These are phyloP conservation scores for Cymbopogon citratus DNA, from an alignment of 176 grass and related monocot genomes.

Conservation along the genomic window DNA sequence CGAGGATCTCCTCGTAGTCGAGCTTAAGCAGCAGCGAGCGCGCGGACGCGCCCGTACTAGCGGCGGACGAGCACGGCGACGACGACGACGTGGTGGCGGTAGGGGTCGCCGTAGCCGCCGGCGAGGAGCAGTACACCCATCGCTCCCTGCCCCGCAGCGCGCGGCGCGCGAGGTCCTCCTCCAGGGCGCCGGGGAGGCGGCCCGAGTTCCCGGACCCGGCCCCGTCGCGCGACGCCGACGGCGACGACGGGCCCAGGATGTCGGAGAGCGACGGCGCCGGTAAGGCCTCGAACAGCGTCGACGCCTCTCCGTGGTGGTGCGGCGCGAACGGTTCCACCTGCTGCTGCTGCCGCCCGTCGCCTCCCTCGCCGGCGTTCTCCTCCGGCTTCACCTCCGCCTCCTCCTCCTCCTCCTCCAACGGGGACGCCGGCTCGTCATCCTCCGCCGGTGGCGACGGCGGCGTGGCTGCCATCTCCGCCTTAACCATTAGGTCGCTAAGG, in stretches of 20 bases:
- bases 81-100: not conserved
- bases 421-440: not conserved
- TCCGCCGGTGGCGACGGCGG: not conserved
- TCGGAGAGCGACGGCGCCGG: constrained; percentile 60
- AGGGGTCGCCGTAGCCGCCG: not conserved
- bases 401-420: not conserved
- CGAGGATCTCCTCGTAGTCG: constrained; percentile 80
- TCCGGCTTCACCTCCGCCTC: not conserved
- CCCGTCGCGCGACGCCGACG: constrained; percentile 23
- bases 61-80: constrained; percentile 48
- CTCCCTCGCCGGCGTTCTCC: not conserved
- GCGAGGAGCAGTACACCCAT: constrained; percentile 76
- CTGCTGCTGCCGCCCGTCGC: not conserved
- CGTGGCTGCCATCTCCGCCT: not conserved
- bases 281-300: constrained; percentile 33
- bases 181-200: constrained; percentile 20
- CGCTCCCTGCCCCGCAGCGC: constrained; percentile 74
- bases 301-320: constrained; percentile 48
- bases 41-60: constrained; percentile 43
- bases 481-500: constrained; percentile 41
- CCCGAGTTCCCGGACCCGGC: not conserved
- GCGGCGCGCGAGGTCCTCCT: constrained; percentile 58
- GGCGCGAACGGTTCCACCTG: constrained; percentile 50
- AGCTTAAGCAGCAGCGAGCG: constrained; percentile 60
- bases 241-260: constrained; percentile 58